Evolutionary conservation across 2,329 filamentous ascomycete species (phyloP).

Genomic region (Pleomassaria siparia): DNA sequence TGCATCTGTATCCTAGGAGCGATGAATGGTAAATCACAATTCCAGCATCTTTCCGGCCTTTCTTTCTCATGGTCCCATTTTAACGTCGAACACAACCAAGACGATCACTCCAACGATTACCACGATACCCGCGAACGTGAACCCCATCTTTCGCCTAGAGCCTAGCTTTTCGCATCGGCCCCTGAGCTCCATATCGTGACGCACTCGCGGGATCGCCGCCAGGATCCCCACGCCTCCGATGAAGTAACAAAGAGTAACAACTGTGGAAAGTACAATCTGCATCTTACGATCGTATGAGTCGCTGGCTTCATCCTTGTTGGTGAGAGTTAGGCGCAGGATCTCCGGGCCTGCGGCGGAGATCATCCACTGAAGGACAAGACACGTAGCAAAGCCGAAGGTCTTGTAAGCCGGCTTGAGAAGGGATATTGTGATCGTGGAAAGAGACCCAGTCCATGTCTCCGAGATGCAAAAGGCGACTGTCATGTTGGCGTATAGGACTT

Average conservation of each 20-base stretch:
- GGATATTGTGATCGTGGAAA: constrained; percentile 14
- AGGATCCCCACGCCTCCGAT: not conserved
- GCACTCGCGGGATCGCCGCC: not conserved
- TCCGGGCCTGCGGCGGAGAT: not conserved
- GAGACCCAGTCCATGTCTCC: constrained; percentile 24
- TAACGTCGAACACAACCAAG: not conserved
- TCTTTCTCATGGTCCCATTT: not conserved
- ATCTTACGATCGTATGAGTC: not conserved
- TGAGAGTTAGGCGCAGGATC: not conserved
- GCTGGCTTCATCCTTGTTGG: not conserved
- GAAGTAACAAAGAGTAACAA: not conserved
- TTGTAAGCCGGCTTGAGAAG: constrained; percentile 20
- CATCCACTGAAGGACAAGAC: constrained; percentile 6
- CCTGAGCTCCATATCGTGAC: not conserved
- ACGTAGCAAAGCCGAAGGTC: constrained; percentile 23
- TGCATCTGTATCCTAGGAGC: too few species aligned
- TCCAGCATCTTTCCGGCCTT: not conserved
- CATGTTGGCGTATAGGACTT: constrained; percentile 20
- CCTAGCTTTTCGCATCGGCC: not conserved
- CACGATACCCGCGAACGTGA: not conserved
- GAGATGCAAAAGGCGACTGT: constrained; percentile 20
- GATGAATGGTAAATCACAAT: too few species aligned
- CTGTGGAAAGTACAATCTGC: not conserved
- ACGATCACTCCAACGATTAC: not conserved
- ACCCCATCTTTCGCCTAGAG: not conserved